These are phyloP conservation scores for Hericium rajendrae DNA, from an alignment of 768 basidiomycete genomes.

Conservation along the genomic window DNA sequence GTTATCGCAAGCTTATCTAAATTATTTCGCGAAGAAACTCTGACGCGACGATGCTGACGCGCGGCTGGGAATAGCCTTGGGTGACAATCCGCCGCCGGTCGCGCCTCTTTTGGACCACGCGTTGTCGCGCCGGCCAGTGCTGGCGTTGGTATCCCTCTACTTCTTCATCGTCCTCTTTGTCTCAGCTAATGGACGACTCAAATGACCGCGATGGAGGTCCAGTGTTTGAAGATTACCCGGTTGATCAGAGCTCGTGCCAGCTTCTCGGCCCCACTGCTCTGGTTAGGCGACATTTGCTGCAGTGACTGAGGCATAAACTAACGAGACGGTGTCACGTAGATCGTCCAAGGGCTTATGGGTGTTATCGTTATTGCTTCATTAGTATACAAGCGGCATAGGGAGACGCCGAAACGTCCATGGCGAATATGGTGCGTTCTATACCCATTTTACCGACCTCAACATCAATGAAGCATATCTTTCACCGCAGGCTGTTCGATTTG, in stretches of 20 bases:
- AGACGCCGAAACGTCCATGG: slow-evolving; percentile 82
- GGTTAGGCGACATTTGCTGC: slow-evolving; percentile 18
- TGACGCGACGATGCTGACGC: background rate
- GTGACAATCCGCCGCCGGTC: background rate
- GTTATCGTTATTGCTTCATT: slow-evolving; percentile 80
- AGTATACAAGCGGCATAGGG: slow-evolving; percentile 81
- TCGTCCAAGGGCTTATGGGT: slow-evolving; percentile 86
- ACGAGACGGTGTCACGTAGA: slow-evolving; percentile 27
- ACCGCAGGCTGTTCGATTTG: slow-evolving; percentile 83
- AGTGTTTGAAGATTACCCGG: slow-evolving; percentile 25
- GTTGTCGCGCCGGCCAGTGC: background rate
- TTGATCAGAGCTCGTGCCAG: slow-evolving; percentile 34
- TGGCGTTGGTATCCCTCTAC: background rate
- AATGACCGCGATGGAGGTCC: background rate
- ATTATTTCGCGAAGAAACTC: background rate
- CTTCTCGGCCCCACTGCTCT: slow-evolving; percentile 41
- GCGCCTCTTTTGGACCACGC: background rate
- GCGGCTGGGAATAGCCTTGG: background rate
- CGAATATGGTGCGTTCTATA: slow-evolving; percentile 63
- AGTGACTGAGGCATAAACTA: background rate
- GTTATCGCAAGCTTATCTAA: background rate
- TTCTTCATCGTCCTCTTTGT: background rate
- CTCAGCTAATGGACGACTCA: background rate
- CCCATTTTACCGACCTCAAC: background rate
- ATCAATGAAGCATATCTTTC: background rate